Conservation (phyloP, 805 yeast species). For the Candida qinlingensis region DNA sequence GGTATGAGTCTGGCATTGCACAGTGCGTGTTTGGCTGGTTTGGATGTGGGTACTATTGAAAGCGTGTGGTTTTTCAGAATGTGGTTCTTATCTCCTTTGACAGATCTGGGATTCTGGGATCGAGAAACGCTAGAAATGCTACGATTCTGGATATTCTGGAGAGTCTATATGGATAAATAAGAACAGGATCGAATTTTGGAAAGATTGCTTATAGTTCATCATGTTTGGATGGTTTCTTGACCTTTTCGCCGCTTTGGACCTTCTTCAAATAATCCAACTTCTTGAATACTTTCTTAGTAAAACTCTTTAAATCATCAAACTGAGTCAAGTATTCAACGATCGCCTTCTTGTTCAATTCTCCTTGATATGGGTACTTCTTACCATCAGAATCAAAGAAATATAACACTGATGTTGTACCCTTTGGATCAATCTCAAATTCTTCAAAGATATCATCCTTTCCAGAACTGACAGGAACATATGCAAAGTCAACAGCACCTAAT, state of each 20-base stretch:
- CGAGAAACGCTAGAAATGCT: no score
- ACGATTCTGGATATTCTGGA: no score
- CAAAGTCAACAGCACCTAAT: conserved; percentile 45
- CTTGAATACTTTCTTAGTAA: conserved; percentile 14
- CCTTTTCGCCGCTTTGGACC: conserved; percentile 22
- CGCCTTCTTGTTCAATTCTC: conserved; percentile 27
- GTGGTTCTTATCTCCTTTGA: not conserved
- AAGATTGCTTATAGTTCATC: conserved; percentile 15
- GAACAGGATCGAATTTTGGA: no score
- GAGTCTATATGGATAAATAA: no score
- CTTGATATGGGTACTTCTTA: conserved; percentile 24
- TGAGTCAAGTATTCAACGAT: conserved; percentile 28
- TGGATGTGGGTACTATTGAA: not conserved
- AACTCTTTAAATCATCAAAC: conserved; percentile 31
- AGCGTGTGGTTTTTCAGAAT: not conserved
- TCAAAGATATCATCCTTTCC: conserved; percentile 20
- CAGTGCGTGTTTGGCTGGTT: not conserved
- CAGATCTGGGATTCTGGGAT: no score
- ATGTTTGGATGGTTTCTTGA: conserved; percentile 10
- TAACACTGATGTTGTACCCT: conserved; percentile 11
- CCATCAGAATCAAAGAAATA: conserved; percentile 9
- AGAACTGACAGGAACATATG: conserved; percentile 29
- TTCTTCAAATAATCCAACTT: conserved; percentile 15
- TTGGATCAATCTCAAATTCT: conserved; percentile 13
- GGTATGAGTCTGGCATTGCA: conserved; percentile 12